phyloP scores from a whole-genome alignment of 2,329 filamentous ascomycete genomes.

The Aspergillus brunneoviolaceus region DNA sequence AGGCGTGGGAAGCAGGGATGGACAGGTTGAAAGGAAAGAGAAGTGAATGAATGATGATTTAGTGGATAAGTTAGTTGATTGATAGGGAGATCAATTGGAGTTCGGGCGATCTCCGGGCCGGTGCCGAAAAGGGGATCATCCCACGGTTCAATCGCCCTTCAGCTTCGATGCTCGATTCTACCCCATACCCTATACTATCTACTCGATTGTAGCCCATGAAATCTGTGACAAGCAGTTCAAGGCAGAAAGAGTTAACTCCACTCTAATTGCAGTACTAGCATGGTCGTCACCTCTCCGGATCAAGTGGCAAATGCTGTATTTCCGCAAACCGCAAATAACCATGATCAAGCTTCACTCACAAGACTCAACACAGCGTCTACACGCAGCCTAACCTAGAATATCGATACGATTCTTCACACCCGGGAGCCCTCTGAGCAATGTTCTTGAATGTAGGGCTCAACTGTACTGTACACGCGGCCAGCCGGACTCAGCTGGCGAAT shows the following conservation, averaged over 20 bases:
- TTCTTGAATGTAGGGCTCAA: neutral
- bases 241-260: no score
- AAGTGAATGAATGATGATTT: neutral
- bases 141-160: neutral
- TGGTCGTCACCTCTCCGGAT: no score
- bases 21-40: neutral
- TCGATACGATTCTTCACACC: neutral
- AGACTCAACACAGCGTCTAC: no score
- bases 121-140: neutral
- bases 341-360: no score
- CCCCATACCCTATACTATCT: no score
- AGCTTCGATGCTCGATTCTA: no score
- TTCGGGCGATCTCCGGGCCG: conserved; percentile 6
- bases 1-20: neutral
- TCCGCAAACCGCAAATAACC: no score
- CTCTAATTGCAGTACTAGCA: no score
- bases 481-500: neutral
- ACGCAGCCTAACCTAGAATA: no score
- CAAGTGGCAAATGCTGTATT: no score
- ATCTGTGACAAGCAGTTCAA: no score
- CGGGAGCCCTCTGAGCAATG: neutral
- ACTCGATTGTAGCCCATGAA: no score
- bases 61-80: neutral
- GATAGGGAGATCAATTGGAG: neutral
- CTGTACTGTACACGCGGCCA: neutral